Evolutionary conservation across 2,329 filamentous ascomycete genomes (phyloP), one percentile per base, ranked within the genome.

Genomic region (Arthrobotrys megalospora): DNA sequence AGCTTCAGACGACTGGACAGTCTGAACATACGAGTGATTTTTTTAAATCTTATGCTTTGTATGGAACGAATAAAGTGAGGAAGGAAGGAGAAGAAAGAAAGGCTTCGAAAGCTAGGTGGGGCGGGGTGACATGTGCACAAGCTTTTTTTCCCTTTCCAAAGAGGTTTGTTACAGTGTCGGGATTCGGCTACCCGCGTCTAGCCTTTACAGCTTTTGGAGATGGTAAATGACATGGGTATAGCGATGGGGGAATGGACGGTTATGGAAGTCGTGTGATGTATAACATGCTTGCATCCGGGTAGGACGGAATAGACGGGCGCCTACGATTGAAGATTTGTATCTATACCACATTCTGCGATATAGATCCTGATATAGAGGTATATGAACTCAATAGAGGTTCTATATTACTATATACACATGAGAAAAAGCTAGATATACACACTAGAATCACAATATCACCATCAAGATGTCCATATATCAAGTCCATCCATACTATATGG

Each of bases 181-280:
- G 45, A 48, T 69, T 77, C 73, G 73, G 73, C 50, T 77, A 77
- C 66, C 73, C 73, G 73, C 73, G 67, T 60, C 66, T 71, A 60
- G 52, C 53, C 64, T 47, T 55, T 19, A 5, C 6, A 62, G 24
- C 24, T 28, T 28, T 28, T 28, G 24, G 24, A 5, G 19, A 41
- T 16, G 45, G 7, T 21, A 36, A 14, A 8, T 19, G 24, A 28
- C 50, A 71, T 52, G 72, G 36, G 14, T 2, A 4, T 1, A 32
- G 21, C 24, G 16, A 32, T 41, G 19, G 24, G 19, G 24, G 21
- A 45, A 53, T 60, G 11, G 34, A 48, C 58, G 24, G 16, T 45
- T 63, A 45, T 14, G 66, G 60, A 64, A 66, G 73, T 63, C 73
- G 55, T 64, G 47, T 8, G 41, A 1, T 14, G 48, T n/a, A 7